A percentile compares a stretch with the other conserved stretches of the same genome.
These are phyloP conservation scores for Calycina herbarum DNA, from an alignment of 2,329 filamentous ascomycete species.

Conservation along the genomic window DNA sequence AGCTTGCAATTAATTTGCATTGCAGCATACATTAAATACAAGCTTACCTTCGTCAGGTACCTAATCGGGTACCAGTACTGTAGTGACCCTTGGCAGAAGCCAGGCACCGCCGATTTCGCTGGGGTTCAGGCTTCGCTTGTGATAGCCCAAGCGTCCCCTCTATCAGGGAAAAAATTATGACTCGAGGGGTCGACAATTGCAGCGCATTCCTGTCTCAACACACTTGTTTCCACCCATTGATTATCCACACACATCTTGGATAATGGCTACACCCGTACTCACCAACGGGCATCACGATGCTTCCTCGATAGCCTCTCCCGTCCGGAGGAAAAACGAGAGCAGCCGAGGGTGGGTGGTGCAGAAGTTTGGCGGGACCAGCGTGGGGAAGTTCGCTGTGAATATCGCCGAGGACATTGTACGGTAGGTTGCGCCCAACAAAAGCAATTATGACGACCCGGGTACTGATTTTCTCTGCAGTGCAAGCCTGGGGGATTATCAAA, in stretches of 20 bases:
- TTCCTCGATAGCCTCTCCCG: constrained; percentile 11
- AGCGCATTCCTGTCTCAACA: constrained; percentile 3
- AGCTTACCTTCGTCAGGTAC: background rate
- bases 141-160: constrained; percentile 8
- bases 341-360: constrained; percentile 73
- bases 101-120: background rate
- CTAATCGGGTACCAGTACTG: background rate
- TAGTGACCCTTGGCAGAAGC: background rate
- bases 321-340: constrained; percentile 37
- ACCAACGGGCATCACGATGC: constrained; percentile 24
- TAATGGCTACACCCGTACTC: constrained; percentile 25
- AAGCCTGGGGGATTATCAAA: constrained; percentile 65
- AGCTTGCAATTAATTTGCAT: background rate
- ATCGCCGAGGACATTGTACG: constrained; percentile 71
- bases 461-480: constrained; percentile 44
- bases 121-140: constrained; percentile 3
- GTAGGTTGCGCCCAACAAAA: constrained; percentile 40
- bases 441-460: constrained; percentile 12
- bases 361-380: constrained; percentile 93
- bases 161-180: constrained; percentile 19
- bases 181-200: constrained; percentile 11
- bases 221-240: constrained; percentile 10
- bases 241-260: constrained; percentile 12
- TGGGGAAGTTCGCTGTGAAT: constrained; percentile 86
- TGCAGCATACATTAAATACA: background rate